phyloP scores from a whole-genome alignment of 1,284 basidiomycete genomes.

The Sanguinoderma infundibulare region DNA sequence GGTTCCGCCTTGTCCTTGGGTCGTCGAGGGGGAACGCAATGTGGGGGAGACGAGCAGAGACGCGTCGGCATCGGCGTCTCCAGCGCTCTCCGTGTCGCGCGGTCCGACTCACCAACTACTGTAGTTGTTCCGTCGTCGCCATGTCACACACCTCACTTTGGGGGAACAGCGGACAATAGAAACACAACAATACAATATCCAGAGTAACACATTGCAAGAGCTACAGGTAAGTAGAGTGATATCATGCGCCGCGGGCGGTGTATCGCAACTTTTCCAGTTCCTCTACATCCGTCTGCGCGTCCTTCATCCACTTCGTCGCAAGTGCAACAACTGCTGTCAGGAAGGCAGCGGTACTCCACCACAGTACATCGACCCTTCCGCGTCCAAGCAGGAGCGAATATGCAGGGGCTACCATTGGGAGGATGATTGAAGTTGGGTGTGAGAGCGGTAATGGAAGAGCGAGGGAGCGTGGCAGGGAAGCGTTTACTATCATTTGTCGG shows the following conservation, averaged over 20 bases:
- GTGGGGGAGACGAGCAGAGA: not conserved
- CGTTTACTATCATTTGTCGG: constrained; percentile 5
- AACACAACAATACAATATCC: not conserved
- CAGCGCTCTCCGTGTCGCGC: not conserved
- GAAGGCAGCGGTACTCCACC: constrained; percentile 29
- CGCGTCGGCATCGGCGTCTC: not conserved
- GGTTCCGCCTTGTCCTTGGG: not conserved
- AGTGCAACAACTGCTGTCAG: constrained; percentile 27
- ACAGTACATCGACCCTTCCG: constrained; percentile 28
- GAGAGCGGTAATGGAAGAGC: constrained; percentile 24
- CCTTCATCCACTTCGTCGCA: constrained; percentile 26
- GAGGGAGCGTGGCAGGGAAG: constrained; percentile 9
- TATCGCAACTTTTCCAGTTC: constrained; percentile 34
- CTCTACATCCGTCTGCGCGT: constrained; percentile 27
- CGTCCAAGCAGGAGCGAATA: constrained; percentile 24
- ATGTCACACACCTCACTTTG: not conserved
- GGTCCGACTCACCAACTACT: no score
- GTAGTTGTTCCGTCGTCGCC: no score
- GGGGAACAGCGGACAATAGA: not conserved
- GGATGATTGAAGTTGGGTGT: constrained; percentile 20
- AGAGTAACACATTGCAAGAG: not conserved
- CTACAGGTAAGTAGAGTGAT: not conserved
- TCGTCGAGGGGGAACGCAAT: not conserved
- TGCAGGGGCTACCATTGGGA: constrained; percentile 26
- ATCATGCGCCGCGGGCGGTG: constrained; percentile 32